Conservation (phyloP, 306 rosid genomes). For the Castanospermum australe region DNA sequence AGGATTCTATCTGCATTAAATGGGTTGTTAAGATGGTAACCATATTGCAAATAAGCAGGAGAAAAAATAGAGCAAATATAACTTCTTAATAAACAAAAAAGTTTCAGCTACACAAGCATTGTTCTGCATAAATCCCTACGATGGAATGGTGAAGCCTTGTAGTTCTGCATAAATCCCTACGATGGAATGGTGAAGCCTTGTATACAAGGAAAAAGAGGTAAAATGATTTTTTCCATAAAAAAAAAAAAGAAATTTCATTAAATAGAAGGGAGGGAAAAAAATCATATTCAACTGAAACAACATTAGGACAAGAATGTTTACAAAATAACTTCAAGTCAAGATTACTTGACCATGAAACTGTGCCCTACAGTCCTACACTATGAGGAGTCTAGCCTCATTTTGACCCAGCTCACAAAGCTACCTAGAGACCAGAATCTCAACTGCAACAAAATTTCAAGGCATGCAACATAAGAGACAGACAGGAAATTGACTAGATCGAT, state of each 20-base stretch:
- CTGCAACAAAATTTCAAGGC: not conserved
- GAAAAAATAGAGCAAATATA: not conserved
- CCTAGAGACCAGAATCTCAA: slow-evolving; percentile 1
- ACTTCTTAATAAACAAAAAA: not conserved
- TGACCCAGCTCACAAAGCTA: not conserved
- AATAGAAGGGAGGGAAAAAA: not conserved
- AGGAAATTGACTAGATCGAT: slow-evolving; percentile 7
- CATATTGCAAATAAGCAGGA: not conserved
- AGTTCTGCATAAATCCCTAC: not conserved
- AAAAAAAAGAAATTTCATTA: not conserved
- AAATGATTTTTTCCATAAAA: not conserved
- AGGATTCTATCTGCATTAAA: not conserved
- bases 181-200: not conserved
- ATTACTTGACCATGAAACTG: not conserved
- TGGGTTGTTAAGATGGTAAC: not conserved
- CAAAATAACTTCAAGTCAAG: not conserved
- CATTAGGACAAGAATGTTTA: not conserved
- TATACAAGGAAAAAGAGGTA: not conserved
- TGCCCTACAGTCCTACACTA: slow-evolving; percentile 7
- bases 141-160: not conserved
- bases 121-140: not conserved
- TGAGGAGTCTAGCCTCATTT: not conserved
- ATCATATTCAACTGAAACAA: slow-evolving; percentile 1
- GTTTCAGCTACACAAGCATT: not conserved
- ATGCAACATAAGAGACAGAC: not conserved